A percentile compares a stretch with the other conserved stretches of the same genome.
Evolutionary conservation across 1,139 yeast species (phyloP).

Genomic region (Diutina siamensis): DNA sequence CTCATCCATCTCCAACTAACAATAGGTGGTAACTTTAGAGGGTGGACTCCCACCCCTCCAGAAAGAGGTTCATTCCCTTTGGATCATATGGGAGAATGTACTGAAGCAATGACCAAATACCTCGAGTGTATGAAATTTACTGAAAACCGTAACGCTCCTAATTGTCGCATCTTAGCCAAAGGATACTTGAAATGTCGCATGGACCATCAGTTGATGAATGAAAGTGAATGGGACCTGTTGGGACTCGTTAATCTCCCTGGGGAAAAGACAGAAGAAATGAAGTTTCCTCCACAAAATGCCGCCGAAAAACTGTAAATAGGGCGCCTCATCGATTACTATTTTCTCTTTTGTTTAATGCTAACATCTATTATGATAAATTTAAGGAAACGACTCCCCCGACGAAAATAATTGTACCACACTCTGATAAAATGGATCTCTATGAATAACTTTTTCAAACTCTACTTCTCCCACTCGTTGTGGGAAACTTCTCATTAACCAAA

Average conservation of each 20-base stretch:
- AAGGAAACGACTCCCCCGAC: not conserved
- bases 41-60: slow-evolving; percentile 84
- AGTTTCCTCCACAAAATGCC: not conserved
- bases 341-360: too few species aligned
- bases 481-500: not conserved
- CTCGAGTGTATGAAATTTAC: slow-evolving; percentile 70
- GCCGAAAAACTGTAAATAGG: not conserved
- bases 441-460: not conserved
- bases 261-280: slow-evolving; percentile 22
- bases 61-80: slow-evolving; percentile 93
- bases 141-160: slow-evolving; percentile 75
- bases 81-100: slow-evolving; percentile 86
- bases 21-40: slow-evolving; percentile 32
- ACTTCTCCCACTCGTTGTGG: not conserved
- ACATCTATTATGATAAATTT: too few species aligned
- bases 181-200: slow-evolving; percentile 76
- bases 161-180: slow-evolving; percentile 77
- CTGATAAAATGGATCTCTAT: not conserved
- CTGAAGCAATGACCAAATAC: slow-evolving; percentile 61
- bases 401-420: slow-evolving; percentile 2
- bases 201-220: slow-evolving; percentile 81
- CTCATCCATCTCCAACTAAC: slow-evolving; percentile 10
- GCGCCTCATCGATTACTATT: too few species aligned
- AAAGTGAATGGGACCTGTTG: slow-evolving; percentile 69
- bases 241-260: slow-evolving; percentile 61